Conservation (phyloP, 2,329 filamentous ascomycete species). For the Cladophialophora exuberans region DNA sequence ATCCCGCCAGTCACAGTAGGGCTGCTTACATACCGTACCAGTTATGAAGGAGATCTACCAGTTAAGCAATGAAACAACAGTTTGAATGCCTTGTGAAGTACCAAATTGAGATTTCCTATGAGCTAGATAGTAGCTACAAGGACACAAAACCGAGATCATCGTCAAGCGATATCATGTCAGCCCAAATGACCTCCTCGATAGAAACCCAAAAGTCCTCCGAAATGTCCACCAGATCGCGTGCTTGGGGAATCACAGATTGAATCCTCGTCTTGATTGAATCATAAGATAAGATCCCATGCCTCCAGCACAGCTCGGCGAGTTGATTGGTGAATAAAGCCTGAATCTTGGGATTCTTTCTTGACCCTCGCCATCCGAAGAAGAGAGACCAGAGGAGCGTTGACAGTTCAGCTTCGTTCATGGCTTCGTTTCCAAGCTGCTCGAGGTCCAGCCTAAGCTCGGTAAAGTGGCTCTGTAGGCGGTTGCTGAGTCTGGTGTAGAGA, state of each 20-base stretch:
- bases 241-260: slow-evolving; percentile 19
- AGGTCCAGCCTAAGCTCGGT: background rate
- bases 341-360: background rate
- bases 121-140: no score
- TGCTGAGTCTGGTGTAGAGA: slow-evolving; percentile 15
- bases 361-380: slow-evolving; percentile 19
- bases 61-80: no score
- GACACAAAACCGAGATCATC: background rate
- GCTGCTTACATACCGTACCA: no score
- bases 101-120: no score
- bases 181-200: slow-evolving; percentile 14
- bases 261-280: slow-evolving; percentile 4
- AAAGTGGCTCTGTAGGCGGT: slow-evolving; percentile 2
- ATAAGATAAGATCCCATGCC: slow-evolving; percentile 15
- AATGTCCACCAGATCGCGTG: slow-evolving; percentile 1
- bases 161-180: slow-evolving; percentile 7
- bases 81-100: no score
- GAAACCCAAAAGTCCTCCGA: slow-evolving; percentile 9
- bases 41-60: no score
- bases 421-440: background rate
- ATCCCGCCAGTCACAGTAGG: no score
- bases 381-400: slow-evolving; percentile 21
- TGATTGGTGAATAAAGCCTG: slow-evolving; percentile 12
- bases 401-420: background rate
- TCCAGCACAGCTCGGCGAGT: slow-evolving; percentile 20